Evolutionary conservation across 768 basidiomycete species (phyloP), one percentile per base, ranked within the genome.

Genomic region (Lanmaoa pseudosensibilis): DNA sequence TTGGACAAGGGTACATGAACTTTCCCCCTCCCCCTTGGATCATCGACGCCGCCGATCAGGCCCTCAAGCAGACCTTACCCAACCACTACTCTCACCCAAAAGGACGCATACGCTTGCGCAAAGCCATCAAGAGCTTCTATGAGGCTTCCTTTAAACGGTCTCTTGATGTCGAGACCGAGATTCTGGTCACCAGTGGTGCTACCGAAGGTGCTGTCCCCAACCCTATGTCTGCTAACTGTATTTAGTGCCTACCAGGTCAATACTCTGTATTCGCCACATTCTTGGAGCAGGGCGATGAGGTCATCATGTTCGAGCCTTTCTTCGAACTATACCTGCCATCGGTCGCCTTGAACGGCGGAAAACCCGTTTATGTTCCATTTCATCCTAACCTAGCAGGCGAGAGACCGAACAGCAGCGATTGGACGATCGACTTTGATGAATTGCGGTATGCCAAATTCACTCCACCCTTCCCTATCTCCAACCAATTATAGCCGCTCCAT

Each of bases 291-390:
- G 96, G 90, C 4, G 97, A 98, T 66, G 97, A 99, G 72, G 96
- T 98, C 60, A 96, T 99, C 73, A 87, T 98, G 83, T 95, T 98
- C 67, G 97, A 98, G 74, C 96, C 95, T 2, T 97, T 93, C 80
- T 98, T 97, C 68, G 95, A 98, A 68, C 95, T 97, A 71, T 96
- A 94, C 71, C 81, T 94, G 50, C 89, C 94, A 23, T 92, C 91
- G 7, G 88, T 96, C 50, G 90, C 88, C 30, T 97, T 98, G 83
- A 94, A 96, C 65, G 92, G 91, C 33, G 96, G 94, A 44, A 86
- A 83, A 58, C 94, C 95, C 13, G 87, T 98, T 46, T 98, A 92
- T 68, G 94, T 99, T 11, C 96, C 97, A 5, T 78, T 99, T 21
- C 95, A 97, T 65, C 96, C 97, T 1, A 90, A 94, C n/a, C 67